Evolutionary conservation across 1,284 basidiomycete genomes (phyloP).

Genomic region (Cryptococcus floricola): DNA sequence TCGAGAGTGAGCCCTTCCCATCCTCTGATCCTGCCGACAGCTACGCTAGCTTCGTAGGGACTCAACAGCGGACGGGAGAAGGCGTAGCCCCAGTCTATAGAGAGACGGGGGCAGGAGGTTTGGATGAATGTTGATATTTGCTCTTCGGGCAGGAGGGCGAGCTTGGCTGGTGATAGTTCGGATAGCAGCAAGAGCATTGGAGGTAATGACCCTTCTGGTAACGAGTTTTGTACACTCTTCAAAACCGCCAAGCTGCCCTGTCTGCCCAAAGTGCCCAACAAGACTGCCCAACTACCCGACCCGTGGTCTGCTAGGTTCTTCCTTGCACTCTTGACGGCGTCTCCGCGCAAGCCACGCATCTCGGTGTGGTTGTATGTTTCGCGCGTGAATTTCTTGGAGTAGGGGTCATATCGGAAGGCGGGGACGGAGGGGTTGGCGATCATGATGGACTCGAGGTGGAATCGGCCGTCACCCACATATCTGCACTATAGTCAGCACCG

Average conservation of each 20-base stretch:
- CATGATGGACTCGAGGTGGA: slow-evolving; percentile 98
- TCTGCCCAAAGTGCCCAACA: slow-evolving; percentile 89
- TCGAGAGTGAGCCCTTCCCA: slow-evolving; percentile 42
- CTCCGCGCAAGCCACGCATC: slow-evolving; percentile 73
- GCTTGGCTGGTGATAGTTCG: slow-evolving; percentile 90
- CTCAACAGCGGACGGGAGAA: slow-evolving; percentile 85
- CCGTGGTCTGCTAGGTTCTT: slow-evolving; percentile 56
- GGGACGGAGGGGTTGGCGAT: slow-evolving; percentile 95
- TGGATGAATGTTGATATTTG: slow-evolving; percentile 87
- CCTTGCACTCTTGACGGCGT: slow-evolving; percentile 71
- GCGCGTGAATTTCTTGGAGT: slow-evolving; percentile 92
- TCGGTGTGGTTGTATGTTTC: slow-evolving; percentile 87
- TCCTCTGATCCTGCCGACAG: slow-evolving; percentile 63
- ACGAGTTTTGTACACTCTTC: slow-evolving; percentile 70
- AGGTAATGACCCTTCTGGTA: slow-evolving; percentile 53
- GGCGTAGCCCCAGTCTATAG: slow-evolving; percentile 98
- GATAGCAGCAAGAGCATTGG: slow-evolving; percentile 80
- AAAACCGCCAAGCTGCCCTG: slow-evolving; percentile 91
- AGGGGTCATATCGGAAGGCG: slow-evolving; percentile 97
- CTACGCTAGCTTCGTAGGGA: slow-evolving; percentile 91
- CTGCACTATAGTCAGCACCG: slow-evolving; percentile 48
- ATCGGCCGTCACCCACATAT: slow-evolving; percentile 96
- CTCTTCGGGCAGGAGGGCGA: slow-evolving; percentile 69
- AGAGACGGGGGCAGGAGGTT: slow-evolving; percentile 90
- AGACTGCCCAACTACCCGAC: slow-evolving; percentile 72